Conservation (phyloP, 2,329 filamentous ascomycete species). For the Lecanoromycetidae sp. region DNA sequence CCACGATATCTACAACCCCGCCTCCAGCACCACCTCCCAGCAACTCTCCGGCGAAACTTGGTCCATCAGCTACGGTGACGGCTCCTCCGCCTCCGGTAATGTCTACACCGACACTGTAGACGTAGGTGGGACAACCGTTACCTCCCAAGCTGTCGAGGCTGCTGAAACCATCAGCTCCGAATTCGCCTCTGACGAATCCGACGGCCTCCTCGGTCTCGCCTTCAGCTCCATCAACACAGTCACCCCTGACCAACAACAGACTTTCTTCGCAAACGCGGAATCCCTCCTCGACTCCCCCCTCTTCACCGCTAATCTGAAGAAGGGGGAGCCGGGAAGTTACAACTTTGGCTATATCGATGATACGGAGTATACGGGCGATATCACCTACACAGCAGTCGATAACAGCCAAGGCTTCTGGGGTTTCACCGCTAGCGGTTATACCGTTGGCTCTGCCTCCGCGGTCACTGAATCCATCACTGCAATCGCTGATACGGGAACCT, state of each 20-base stretch:
- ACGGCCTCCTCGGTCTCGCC: slow-evolving; percentile 49
- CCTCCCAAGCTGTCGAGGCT: slow-evolving; percentile 52
- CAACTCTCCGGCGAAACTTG: slow-evolving; percentile 41
- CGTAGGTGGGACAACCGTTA: slow-evolving; percentile 48
- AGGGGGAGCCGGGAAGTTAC: slow-evolving; percentile 40
- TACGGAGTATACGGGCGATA: slow-evolving; percentile 44
- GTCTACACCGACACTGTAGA: slow-evolving; percentile 55
- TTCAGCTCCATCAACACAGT: slow-evolving; percentile 51
- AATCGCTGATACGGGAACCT: slow-evolving; percentile 62
- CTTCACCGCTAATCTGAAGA: slow-evolving; percentile 45
- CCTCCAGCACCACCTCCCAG: slow-evolving; percentile 32
- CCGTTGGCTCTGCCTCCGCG: slow-evolving; percentile 35
- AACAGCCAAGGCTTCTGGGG: slow-evolving; percentile 51
- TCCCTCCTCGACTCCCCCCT: slow-evolving; percentile 36
- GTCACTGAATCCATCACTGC: slow-evolving; percentile 34
- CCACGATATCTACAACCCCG: slow-evolving; percentile 47
- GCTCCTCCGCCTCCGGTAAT: slow-evolving; percentile 48
- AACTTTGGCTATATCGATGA: slow-evolving; percentile 50
- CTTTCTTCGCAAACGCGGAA: slow-evolving; percentile 26
- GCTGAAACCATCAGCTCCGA: slow-evolving; percentile 45
- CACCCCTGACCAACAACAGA: slow-evolving; percentile 27
- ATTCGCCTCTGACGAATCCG: slow-evolving; percentile 43
- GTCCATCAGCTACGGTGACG: slow-evolving; percentile 54
- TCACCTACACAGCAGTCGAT: slow-evolving; percentile 46
- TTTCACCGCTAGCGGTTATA: slow-evolving; percentile 45